phyloP scores from a whole-genome alignment of 2,329 filamentous ascomycete species.

The Colletotrichum higginsianum region DNA sequence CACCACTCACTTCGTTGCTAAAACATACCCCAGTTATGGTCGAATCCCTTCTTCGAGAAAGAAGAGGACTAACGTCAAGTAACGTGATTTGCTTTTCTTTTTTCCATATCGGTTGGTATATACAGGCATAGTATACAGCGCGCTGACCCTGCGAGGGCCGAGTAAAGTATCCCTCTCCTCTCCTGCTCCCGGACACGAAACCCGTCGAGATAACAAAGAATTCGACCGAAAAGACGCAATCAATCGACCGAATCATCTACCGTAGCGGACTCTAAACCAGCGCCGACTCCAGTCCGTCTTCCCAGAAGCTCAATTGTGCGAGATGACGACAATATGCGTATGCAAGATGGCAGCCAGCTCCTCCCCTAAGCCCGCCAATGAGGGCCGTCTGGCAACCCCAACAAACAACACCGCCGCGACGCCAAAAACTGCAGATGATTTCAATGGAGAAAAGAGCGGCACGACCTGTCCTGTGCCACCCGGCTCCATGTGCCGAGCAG shows the following conservation, averaged over 20 bases:
- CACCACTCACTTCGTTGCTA: background rate
- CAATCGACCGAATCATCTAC: conserved; percentile 30
- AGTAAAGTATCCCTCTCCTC: conserved; percentile 29
- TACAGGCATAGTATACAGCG: conserved; percentile 41
- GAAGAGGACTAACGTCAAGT: background rate
- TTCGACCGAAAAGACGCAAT: conserved; percentile 24
- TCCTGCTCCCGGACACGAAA: conserved; percentile 21
- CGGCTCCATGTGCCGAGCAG: conserved; percentile 4
- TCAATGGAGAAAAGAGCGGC: conserved; percentile 8
- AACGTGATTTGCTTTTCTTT: conserved; percentile 9
- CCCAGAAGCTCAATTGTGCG: conserved; percentile 30
- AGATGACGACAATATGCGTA: conserved; percentile 38
- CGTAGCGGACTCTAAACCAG: conserved; percentile 26
- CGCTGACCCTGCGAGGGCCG: conserved; percentile 27
- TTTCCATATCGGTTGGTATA: conserved; percentile 36
- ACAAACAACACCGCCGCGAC: conserved; percentile 38
- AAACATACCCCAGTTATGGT: background rate
- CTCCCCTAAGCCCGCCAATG: conserved; percentile 15
- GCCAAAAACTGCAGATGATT: conserved; percentile 33
- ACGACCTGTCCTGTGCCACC: background rate
- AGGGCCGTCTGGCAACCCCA: conserved; percentile 32
- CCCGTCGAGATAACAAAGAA: background rate
- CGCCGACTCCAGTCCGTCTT: conserved; percentile 29
- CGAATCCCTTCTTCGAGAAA: background rate
- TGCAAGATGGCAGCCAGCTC: conserved; percentile 36